Evolutionary conservation across 176 grass and related monocot genomes (phyloP), one percentile per base, ranked within the genome.

Genomic region (Carex littledalei): DNA sequence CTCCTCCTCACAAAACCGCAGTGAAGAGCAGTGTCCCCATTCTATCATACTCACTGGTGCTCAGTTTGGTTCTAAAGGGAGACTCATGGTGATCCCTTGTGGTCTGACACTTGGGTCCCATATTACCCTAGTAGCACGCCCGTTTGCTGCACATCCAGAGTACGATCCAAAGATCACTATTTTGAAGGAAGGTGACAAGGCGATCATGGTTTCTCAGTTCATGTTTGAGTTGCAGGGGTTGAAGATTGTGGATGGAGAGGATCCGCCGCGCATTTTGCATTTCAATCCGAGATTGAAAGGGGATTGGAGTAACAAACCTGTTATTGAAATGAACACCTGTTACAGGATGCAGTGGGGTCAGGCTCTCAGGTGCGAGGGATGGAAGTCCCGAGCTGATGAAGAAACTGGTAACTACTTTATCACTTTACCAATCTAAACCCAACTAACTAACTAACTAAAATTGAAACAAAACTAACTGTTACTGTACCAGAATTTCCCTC

Each of bases 321-420:
- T 94, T 24, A 99, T 99, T 63, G 96, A 99, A 87, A 91, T 94
- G 90, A 99, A 99, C 84, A 95, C 96, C 41, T 99, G 96, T 86
- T 99, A 99, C 87, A 87, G 96, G 61, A 95, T 95, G 93, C 96
- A 99, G 85, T 99, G 96, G 96, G 96, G 96, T 49, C 88, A 86
- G 6, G 49, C 96, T 2, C 73, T 93, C 43, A 86, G 93, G 2
- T 99, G 96, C 10, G 91, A 99, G 26, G 96, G 96, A 17, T 89
- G 91, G 93, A 92, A 91, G 62, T 95, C 96, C 63, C 88, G 82
- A 39, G 87, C 93, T 0, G 88, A 92, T 52, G 93, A 99, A 83
- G 96, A 99, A 35, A 35, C 34, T 35, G 34, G 34, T 35, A 35
- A 35, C 2, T 35, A 35, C 34, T 3, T 47, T 47, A 47, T 47